Evolutionary conservation across 306 rosid genomes (phyloP).

Genomic region (Ammopiptanthus mongolicus): DNA sequence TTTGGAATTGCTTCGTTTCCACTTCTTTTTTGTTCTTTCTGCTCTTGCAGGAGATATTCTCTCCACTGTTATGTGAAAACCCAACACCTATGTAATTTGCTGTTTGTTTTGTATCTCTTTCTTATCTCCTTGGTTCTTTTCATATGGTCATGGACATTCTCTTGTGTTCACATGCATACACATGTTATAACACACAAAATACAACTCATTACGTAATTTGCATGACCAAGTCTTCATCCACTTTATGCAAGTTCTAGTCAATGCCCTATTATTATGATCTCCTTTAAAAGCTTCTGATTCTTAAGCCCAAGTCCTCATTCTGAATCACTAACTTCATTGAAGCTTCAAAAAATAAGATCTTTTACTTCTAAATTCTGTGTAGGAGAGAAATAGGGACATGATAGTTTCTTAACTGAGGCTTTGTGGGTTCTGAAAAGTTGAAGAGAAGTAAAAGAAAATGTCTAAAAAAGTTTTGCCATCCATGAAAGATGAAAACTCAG

Average conservation of each 20-base stretch:
- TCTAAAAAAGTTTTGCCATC: conserved; percentile 48
- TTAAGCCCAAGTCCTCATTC: neutral
- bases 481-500: conserved; percentile 59
- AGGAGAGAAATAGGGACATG: conserved; percentile 4
- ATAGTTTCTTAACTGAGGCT: neutral
- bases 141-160: conserved; percentile 31
- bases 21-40: conserved; percentile 35
- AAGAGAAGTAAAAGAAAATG: conserved; percentile 37
- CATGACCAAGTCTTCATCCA: conserved; percentile 4
- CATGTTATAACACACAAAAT: neutral
- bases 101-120: neutral
- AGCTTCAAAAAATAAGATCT: neutral
- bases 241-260: conserved; percentile 2
- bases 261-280: neutral
- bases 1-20: conserved; percentile 44
- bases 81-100: conserved; percentile 31
- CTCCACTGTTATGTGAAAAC: conserved; percentile 28
- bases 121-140: conserved; percentile 16
- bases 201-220: neutral
- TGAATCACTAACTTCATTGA: neutral
- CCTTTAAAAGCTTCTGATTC: neutral
- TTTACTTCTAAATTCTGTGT: neutral
- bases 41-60: conserved; percentile 44
- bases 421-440: neutral
- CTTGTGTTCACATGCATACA: conserved; percentile 22